Percentiles rank a stretch among this genome's conserved stretches.
These are phyloP conservation scores for Aspergillus glaucus DNA, from an alignment of 2,329 filamentous ascomycete species.

Conservation along the genomic window DNA sequence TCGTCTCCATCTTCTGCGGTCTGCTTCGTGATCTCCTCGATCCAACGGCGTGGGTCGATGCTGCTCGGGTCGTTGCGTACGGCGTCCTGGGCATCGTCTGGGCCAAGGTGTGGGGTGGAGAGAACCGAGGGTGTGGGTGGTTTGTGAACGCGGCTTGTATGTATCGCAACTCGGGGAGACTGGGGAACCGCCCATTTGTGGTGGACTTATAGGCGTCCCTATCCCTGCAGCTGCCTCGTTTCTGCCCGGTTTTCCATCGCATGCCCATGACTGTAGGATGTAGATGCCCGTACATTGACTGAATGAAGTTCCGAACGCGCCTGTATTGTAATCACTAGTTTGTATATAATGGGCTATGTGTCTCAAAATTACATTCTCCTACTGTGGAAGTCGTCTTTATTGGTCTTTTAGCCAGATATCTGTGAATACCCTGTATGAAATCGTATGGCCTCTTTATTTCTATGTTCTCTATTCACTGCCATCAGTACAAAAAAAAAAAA, in stretches of 20 bases:
- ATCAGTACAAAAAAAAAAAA: too few relatives aligned
- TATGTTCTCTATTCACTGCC: too few relatives aligned
- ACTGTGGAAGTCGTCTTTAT: too few relatives aligned
- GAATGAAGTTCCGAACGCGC: too few relatives aligned
- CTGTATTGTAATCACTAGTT: too few relatives aligned
- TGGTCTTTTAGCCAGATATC: too few relatives aligned
- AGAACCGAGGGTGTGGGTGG: constrained; percentile 39
- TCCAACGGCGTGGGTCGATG: constrained; percentile 41
- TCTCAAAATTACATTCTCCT: too few relatives aligned
- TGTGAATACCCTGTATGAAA: too few relatives aligned
- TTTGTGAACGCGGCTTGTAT: constrained; percentile 57
- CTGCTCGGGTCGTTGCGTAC: constrained; percentile 46
- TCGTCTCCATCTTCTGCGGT: constrained; percentile 17
- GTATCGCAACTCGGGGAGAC: constrained; percentile 30
- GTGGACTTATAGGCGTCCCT: constrained; percentile 13
- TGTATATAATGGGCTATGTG: too few relatives aligned
- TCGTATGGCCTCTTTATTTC: too few relatives aligned
- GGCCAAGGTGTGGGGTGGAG: constrained; percentile 53
- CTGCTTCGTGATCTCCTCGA: constrained; percentile 33
- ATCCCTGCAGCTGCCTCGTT: background rate
- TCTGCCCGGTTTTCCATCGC: background rate
- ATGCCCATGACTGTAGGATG: too few relatives aligned
- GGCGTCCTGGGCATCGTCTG: constrained; percentile 53
- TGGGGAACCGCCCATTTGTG: constrained; percentile 34
- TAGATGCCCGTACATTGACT: too few relatives aligned